Percentiles rank a stretch among this genome's conserved stretches.
Evolutionary conservation across 2,329 filamentous ascomycete genomes (phyloP).

Genomic region (Neocucurbitaria cava): DNA sequence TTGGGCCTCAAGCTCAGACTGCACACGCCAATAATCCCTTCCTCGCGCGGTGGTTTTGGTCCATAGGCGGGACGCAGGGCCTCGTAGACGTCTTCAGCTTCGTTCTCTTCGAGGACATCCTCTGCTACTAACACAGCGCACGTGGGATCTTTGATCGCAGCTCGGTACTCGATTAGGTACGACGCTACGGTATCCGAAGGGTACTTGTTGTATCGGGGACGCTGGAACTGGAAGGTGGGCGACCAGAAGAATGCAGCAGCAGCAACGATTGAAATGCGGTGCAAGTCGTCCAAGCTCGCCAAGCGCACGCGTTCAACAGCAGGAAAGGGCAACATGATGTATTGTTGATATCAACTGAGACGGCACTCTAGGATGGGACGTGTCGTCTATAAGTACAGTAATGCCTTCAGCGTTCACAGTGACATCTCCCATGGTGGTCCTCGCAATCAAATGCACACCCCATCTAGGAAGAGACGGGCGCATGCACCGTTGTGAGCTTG

Average conservation of each 20-base stretch:
- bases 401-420: neutral
- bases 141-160: conserved; percentile 18
- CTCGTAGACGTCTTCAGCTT: conserved; percentile 26
- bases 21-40: conserved; percentile 33
- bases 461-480: neutral
- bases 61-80: conserved; percentile 23
- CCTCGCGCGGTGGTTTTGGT: neutral
- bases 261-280: conserved; percentile 36
- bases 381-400: neutral
- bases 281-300: conserved; percentile 30
- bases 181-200: conserved; percentile 33
- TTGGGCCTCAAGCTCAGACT: conserved; percentile 29
- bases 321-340: conserved; percentile 20
- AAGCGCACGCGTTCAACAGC: conserved; percentile 27
- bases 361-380: neutral
- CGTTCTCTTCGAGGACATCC: conserved; percentile 15
- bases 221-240: conserved; percentile 38
- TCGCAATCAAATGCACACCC: neutral
- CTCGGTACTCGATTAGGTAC: conserved; percentile 24
- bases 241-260: conserved; percentile 39
- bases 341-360: neutral
- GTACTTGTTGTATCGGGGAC: conserved; percentile 25
- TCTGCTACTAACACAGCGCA: conserved; percentile 27
- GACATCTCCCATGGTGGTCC: neutral
- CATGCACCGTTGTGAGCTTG: neutral